These are phyloP conservation scores for Penicillium silybi DNA, from an alignment of 495 filamentous ascomycete species.

Conservation along the genomic window DNA sequence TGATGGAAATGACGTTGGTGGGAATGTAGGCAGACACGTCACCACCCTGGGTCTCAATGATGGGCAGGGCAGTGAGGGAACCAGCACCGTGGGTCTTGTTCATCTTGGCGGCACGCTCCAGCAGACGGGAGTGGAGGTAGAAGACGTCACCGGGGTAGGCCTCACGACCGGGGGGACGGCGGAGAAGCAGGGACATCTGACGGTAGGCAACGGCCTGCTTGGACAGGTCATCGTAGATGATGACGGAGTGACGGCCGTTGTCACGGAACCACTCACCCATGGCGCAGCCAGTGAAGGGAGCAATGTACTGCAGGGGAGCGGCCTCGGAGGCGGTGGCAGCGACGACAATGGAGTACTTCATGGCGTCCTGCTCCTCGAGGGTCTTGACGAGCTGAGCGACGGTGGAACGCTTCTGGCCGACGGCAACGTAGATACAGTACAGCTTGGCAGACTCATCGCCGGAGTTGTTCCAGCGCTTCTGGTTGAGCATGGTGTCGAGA, in stretches of 20 bases:
- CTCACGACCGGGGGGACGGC: slow-evolving; percentile 99
- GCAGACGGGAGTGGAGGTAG: slow-evolving; percentile 99
- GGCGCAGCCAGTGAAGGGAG: slow-evolving; percentile 83
- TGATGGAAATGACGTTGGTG: slow-evolving; percentile 99
- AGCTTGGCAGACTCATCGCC: slow-evolving; percentile 94
- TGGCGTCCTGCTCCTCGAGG: slow-evolving; percentile 98
- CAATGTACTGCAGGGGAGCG: slow-evolving; percentile 88
- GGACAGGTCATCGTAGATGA: slow-evolving; percentile 95
- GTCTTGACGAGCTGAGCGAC: slow-evolving; percentile 99
- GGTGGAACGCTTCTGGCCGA: slow-evolving; percentile 99
- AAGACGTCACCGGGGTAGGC: slow-evolving; percentile 99
- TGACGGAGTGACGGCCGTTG: slow-evolving; percentile 85
- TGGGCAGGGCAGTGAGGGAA: slow-evolving; percentile 93
- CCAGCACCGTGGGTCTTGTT: slow-evolving; percentile 93
- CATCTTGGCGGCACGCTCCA: slow-evolving; percentile 99
- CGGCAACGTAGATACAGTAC: slow-evolving; percentile 98
- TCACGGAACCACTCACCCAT: slow-evolving; percentile 91
- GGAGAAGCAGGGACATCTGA: slow-evolving; percentile 99
- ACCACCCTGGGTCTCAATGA: slow-evolving; percentile 99
- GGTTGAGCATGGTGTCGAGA: slow-evolving; percentile 97
- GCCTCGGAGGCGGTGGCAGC: slow-evolving; percentile 98
- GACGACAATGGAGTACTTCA: slow-evolving; percentile 96
- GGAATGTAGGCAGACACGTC: slow-evolving; percentile 99
- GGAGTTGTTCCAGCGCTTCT: slow-evolving; percentile 99
- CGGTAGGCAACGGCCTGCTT: slow-evolving; percentile 99